Base-by-base conservation (phyloP, 2,329 filamentous ascomycete genomes). In the Diaporthe nobilis region DNA sequence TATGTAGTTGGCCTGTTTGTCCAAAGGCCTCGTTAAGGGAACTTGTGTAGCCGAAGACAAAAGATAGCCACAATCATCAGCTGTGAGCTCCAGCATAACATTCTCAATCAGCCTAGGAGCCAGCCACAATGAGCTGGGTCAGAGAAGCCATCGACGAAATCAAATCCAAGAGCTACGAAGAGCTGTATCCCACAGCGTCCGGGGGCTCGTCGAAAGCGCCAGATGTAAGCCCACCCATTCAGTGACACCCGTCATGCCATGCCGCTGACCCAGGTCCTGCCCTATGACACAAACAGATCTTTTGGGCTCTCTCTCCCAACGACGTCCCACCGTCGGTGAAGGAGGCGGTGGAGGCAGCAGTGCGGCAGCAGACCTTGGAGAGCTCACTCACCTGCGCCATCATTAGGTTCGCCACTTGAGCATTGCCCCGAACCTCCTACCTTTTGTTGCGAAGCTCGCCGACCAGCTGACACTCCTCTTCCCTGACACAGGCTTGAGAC, bases 271-370 rank as follows among this genome's bases (percentile, higher is more conserved):
- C 2, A 7, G 22, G 0, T 9, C 4, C 44, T 5, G 17, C 9
- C 37, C 37, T 5, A 39, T 28, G 20, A 61, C 25, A 1, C 4
- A 22, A 12, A 1, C 12, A 75, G 74, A 73, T 75, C 3, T 73
- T 73, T 37, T 75, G 74, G 74, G 70, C 60, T n/a, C 44, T 75
- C 7, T 15, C 17, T 20, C 70, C 74, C 15, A 61, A 42, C 20
- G 65, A 74, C 2, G 42, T 76, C 15, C 75, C 71, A 3, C 6
- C 39, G 31, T 1, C 25, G 22, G 55, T 34, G 20, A 49, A 42
- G 15, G 12, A 13, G 0, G 65, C 65, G n/a, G 65, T 74, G 12
- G 75, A 76, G n/a, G 22, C 47, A 10, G 55, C 39, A 15, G 39
- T 74, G 25, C 51, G 34, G 17, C 25, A 74, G 25, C 34, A 76